Percentiles rank a stretch among this genome's conserved stretches.
Conservation (phyloP, 2,329 filamentous ascomycete genomes). For the Arthrobotrys musiformis region DNA sequence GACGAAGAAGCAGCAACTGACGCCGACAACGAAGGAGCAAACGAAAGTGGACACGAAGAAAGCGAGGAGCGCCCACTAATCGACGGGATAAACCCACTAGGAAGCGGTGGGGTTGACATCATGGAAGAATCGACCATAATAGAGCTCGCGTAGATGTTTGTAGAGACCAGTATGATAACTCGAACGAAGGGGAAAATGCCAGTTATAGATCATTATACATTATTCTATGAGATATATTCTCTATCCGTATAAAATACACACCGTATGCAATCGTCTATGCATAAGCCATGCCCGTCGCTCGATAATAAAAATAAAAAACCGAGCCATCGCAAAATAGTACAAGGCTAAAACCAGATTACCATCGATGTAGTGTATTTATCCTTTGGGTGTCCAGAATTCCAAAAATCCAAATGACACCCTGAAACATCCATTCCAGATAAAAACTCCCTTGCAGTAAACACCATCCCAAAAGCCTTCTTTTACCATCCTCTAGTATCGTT, state of each 20-base stretch:
- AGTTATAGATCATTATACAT: conserved; percentile 19
- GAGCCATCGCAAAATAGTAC: neutral
- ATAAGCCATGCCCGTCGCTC: neutral
- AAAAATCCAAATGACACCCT: neutral
- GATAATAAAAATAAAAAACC: neutral
- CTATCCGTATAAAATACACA: neutral
- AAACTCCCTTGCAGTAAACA: conserved; percentile 58
- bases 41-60: neutral
- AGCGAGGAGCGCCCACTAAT: too few species aligned
- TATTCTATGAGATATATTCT: conserved; percentile 15
- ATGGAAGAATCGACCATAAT: neutral
- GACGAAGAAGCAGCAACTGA: neutral
- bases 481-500: too few species aligned
- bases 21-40: neutral
- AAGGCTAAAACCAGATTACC: neutral
- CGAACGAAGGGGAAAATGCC: too few species aligned
- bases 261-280: neutral
- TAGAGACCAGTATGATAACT: neutral
- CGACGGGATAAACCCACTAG: too few species aligned
- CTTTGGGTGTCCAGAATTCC: neutral
- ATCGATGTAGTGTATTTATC: neutral
- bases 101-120: neutral
- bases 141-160: neutral
- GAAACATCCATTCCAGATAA: conserved; percentile 59
- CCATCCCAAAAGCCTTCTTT: neutral